Conservation (phyloP, 2,329 filamentous ascomycete genomes). For the Orbilia quercus region DNA sequence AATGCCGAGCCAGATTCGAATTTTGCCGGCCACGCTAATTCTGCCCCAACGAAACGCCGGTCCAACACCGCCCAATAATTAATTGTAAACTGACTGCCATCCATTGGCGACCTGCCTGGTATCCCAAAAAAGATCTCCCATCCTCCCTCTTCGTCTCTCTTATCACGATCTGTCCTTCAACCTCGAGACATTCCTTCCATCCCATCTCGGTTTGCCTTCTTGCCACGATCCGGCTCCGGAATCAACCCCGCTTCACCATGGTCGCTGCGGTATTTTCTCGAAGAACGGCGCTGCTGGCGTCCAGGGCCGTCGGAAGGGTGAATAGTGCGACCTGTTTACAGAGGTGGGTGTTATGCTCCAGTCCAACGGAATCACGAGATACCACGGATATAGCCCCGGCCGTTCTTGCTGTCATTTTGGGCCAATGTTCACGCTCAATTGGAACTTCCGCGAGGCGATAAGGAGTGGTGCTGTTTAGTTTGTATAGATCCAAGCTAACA, state of each 20-base stretch:
- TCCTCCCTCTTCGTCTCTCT: not conserved
- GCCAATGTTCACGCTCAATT: not conserved
- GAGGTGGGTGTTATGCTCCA: slow-evolving; percentile 18
- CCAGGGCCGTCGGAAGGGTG: slow-evolving; percentile 38
- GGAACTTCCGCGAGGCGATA: not conserved
- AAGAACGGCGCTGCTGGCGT: slow-evolving; percentile 51
- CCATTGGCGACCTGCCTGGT: not conserved
- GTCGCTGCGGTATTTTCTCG: slow-evolving; percentile 54
- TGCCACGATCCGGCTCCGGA: not conserved
- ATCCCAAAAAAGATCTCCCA: not conserved
- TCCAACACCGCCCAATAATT: not conserved
- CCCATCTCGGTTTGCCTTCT: not conserved
- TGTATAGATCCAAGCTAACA: slow-evolving; percentile 36
- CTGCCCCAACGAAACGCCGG: not conserved
- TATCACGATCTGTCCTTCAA: slow-evolving; percentile 8
- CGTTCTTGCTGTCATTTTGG: not conserved
- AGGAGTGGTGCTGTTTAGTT: not conserved
- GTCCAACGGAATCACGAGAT: no score
- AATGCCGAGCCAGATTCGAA: not conserved
- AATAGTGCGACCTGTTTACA: slow-evolving; percentile 38
- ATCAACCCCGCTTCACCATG: slow-evolving; percentile 12
- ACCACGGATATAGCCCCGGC: not conserved
- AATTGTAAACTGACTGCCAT: not conserved
- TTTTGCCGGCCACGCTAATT: not conserved
- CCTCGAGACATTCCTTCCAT: not conserved